Percentiles rank a stretch among this genome's conserved stretches.
Conservation (phyloP, 1,284 basidiomycete species). For the Baeospora myosura region DNA sequence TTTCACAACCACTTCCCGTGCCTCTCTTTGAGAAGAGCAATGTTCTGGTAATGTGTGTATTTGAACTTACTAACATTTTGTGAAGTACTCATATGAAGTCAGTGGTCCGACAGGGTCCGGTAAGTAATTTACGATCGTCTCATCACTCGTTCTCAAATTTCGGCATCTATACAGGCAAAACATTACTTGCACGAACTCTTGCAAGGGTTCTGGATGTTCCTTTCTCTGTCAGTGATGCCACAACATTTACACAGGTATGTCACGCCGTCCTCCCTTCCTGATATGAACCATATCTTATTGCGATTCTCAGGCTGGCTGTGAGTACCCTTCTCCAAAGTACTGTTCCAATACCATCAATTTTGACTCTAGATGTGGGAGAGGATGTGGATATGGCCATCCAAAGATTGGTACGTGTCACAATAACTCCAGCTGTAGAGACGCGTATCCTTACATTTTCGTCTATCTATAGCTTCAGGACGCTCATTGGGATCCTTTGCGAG, state of each 20-base stretch:
- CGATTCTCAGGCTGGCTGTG: slow-evolving; percentile 65
- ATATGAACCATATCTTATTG: too few relatives aligned
- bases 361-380: slow-evolving; percentile 76
- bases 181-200: slow-evolving; percentile 77
- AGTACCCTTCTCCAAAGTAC: slow-evolving; percentile 23
- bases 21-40: slow-evolving; percentile 89
- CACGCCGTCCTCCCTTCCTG: background rate
- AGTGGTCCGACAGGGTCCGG: slow-evolving; percentile 82
- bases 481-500: slow-evolving; percentile 78
- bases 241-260: slow-evolving; percentile 70
- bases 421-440: background rate
- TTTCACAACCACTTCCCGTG: slow-evolving; percentile 32
- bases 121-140: slow-evolving; percentile 23
- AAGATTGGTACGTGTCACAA: slow-evolving; percentile 54
- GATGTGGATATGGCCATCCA: slow-evolving; percentile 89
- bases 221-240: slow-evolving; percentile 85
- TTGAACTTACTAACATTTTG: background rate
- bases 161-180: slow-evolving; percentile 56
- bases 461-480: slow-evolving; percentile 67
- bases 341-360: slow-evolving; percentile 9
- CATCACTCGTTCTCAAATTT: background rate
- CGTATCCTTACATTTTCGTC: background rate
- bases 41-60: slow-evolving; percentile 74
- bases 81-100: background rate
- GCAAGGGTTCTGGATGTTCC: slow-evolving; percentile 86